These are phyloP conservation scores for Pythium rhizo-oryzae DNA, from an alignment of 352 stramenopile genomes.

Conservation along the genomic window DNA sequence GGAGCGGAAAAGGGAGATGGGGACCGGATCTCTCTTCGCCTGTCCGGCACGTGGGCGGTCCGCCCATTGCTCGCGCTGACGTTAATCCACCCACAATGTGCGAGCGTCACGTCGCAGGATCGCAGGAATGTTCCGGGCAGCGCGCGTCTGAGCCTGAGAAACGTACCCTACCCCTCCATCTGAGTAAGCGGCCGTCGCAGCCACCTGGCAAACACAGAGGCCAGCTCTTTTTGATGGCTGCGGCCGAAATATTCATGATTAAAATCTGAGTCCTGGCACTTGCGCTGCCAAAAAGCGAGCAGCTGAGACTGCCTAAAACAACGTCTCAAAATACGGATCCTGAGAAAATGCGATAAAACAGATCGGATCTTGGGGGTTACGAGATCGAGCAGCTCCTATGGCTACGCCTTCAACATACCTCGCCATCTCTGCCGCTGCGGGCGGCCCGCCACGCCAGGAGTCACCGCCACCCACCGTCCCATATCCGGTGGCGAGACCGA, in stretches of 20 bases:
- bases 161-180: conserved; percentile 1
- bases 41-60: background rate
- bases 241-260: background rate
- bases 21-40: conserved; percentile 7
- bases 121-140: conserved; percentile 15
- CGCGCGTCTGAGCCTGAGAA: background rate
- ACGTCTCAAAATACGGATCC: background rate
- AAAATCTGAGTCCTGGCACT: background rate
- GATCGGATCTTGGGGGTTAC: background rate
- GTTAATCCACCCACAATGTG: conserved; percentile 1
- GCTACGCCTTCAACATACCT: conserved; percentile 10
- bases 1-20: background rate
- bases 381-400: background rate
- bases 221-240: background rate
- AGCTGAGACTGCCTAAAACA: background rate
- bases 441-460: too few species aligned
- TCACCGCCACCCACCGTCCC: background rate
- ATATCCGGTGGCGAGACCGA: background rate
- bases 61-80: background rate
- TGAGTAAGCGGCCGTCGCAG: background rate
- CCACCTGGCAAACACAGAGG: background rate
- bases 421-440: background rate
- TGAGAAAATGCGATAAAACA: conserved; percentile 19
- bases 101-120: conserved; percentile 19
- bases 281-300: background rate